These are phyloP conservation scores for Periconia sp. DNA, from an alignment of 2,329 filamentous ascomycete genomes.

Conservation along the genomic window DNA sequence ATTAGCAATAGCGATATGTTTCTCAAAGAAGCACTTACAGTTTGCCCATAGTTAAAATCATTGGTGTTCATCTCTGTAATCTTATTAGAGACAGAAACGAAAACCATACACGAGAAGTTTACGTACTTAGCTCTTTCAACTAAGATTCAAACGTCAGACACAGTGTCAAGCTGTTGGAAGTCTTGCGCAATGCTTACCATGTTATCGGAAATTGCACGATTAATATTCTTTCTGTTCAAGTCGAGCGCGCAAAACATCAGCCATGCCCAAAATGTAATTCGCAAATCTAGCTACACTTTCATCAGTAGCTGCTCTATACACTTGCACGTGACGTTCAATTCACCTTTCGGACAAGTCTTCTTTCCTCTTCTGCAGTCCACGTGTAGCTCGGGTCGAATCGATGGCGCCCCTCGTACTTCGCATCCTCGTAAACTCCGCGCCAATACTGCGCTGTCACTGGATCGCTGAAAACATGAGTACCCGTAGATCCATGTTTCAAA, in stretches of 20 bases:
- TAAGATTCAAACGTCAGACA: no score
- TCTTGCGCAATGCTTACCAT: no score
- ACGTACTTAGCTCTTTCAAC: slow-evolving; percentile 35
- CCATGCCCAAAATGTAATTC: slow-evolving; percentile 46
- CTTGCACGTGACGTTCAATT: neutral
- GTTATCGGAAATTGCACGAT: slow-evolving; percentile 46
- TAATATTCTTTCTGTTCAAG: slow-evolving; percentile 57
- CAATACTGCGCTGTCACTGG: slow-evolving; percentile 31
- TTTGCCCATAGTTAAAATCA: slow-evolving; percentile 42
- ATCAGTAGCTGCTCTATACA: neutral
- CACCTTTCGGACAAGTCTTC: slow-evolving; percentile 53
- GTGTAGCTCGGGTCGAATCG: slow-evolving; percentile 56
- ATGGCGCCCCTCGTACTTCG: slow-evolving; percentile 47
- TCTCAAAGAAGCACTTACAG: slow-evolving; percentile 37
- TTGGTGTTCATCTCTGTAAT: slow-evolving; percentile 34
- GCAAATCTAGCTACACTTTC: slow-evolving; percentile 28
- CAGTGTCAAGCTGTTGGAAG: no score
- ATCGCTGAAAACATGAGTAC: no score
- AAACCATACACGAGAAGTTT: neutral
- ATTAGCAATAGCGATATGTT: slow-evolving; percentile 7
- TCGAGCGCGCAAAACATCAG: slow-evolving; percentile 58
- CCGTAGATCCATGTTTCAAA: no score
- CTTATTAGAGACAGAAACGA: slow-evolving; percentile 4
- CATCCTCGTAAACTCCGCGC: slow-evolving; percentile 32
- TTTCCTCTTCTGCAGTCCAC: slow-evolving; percentile 56